Percentiles rank a stretch among this genome's conserved stretches.
Evolutionary conservation across 345 rosid genomes (phyloP).

Genomic region (Clarkia xantiana): DNA sequence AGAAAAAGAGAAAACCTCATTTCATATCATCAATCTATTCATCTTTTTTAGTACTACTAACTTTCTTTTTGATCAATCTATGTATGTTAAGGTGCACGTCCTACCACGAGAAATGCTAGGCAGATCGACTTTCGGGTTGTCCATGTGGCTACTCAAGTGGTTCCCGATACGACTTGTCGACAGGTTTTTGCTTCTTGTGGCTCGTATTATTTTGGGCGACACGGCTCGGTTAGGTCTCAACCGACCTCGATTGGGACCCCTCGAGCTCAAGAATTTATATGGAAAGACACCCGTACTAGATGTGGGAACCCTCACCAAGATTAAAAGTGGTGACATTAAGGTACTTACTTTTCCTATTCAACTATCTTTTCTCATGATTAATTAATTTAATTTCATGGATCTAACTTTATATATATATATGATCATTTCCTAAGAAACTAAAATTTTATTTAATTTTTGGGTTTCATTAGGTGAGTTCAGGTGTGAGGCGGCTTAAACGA

Average conservation of each 20-base stretch:
- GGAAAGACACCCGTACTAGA: conserved; percentile 94
- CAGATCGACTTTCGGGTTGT: conserved; percentile 77
- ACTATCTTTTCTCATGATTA: conserved; percentile 4
- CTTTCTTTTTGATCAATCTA: conserved; percentile 3
- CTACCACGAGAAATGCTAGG: conserved; percentile 94
- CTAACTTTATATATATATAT: too few species aligned
- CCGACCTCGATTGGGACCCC: conserved; percentile 80
- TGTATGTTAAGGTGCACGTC: conserved; percentile 70
- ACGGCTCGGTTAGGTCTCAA: conserved; percentile 51
- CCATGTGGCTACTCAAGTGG: conserved; percentile 92
- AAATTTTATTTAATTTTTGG: not conserved
- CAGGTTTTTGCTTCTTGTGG: conserved; percentile 41
- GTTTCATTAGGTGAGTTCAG: conserved; percentile 51
- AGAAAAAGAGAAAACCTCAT: not conserved
- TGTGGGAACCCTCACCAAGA: conserved; percentile 77
- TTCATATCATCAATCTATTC: not conserved
- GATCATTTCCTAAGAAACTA: too few species aligned
- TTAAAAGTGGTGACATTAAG: conserved; percentile 78
- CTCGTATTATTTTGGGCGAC: conserved; percentile 65
- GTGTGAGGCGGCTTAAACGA: conserved; percentile 39
- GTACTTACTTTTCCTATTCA: conserved; percentile 20
- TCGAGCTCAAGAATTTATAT: conserved; percentile 48
- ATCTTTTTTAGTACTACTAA: conserved; percentile 3
- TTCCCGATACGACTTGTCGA: conserved; percentile 69
- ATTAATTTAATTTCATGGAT: too few species aligned